Evolutionary conservation across 2,329 filamentous ascomycete genomes (phyloP), one percentile per base, ranked within the genome.

Genomic region (Aspergillus ustus): DNA sequence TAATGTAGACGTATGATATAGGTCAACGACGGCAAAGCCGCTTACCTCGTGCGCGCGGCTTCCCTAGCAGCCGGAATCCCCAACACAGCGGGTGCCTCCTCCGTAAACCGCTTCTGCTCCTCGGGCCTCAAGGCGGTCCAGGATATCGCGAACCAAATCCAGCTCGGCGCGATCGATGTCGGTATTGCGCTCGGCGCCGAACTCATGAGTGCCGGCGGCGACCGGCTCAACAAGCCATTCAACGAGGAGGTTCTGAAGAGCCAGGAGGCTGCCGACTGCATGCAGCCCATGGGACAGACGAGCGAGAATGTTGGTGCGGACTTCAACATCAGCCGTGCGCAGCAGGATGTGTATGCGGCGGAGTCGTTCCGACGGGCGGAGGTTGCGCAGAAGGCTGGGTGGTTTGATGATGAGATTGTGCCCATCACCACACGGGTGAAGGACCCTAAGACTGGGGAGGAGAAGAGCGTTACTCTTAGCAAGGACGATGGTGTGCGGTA

Each of bases 211-310:
- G 78, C 82, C 5, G 88, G 88, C 62, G 90, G 89, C 55, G 91
- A 93, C 75, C 79, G 84, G 22, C 83, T 92, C 43, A 86, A 88
- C 25, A 78, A 86, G 65, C 89, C 91, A 4, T 95, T 97, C 79
- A 89, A 92, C 76, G 87, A 90, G 66, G 88, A 89, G 65, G 87
- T 98, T 63, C 81, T 91, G 69, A 81, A 84, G 72, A 90, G 85
- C 80, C 90, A 92, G 75, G 92, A 97, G 74, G 86, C 92, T 0
- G 79, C 79, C 51, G 94, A 98, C 81, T 95, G 93, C 84, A 87
- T 94, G 87, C 87, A 93, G 84, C 91, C 94, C 68, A 99, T 99
- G 95, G 95, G 95, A 22, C 96, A 96, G 87, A 99, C 95, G 2
- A 94, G 90, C 62, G 95, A 99, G 83, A 98, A 98, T 75, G 93